Conservation (phyloP, 345 rosid species). For the Boechera retrofracta region DNA sequence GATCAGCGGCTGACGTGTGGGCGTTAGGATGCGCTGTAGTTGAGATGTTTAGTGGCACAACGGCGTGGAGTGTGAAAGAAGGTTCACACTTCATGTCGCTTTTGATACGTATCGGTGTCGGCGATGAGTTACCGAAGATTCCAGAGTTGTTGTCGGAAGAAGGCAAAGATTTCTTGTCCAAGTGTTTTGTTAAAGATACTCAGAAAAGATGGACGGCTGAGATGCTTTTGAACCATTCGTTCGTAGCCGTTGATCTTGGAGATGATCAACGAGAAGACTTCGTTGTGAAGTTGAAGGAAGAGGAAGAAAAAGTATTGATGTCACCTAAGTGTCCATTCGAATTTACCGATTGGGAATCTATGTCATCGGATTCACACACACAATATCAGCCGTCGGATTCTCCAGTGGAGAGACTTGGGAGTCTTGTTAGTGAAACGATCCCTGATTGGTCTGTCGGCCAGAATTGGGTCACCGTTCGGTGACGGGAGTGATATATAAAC, state of each 20-base stretch:
- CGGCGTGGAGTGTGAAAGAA: conserved; percentile 58
- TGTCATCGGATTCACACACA: conserved; percentile 27
- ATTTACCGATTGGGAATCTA: conserved; percentile 53
- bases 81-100: conserved; percentile 47
- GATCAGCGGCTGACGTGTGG: conserved; percentile 78
- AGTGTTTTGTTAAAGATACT: conserved; percentile 66
- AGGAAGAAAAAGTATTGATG: conserved; percentile 22
- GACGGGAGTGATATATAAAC: conserved; percentile 15
- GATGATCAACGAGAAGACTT: conserved; percentile 5
- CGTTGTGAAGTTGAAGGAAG: not conserved
- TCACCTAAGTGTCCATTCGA: conserved; percentile 61
- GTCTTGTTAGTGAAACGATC: conserved; percentile 28
- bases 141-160: conserved; percentile 63
- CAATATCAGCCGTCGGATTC: not conserved
- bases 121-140: conserved; percentile 60
- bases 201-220: conserved; percentile 73
- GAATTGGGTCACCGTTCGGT: conserved; percentile 51
- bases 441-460: conserved; percentile 51
- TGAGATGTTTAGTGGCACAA: conserved; percentile 78
- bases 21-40: conserved; percentile 80
- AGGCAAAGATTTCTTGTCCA: conserved; percentile 71
- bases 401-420: conserved; percentile 37
- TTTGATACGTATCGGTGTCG: conserved; percentile 60
- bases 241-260: conserved; percentile 46
- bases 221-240: conserved; percentile 77